phyloP scores from a whole-genome alignment of 805 yeast species.

The Ogataea siamensis region DNA sequence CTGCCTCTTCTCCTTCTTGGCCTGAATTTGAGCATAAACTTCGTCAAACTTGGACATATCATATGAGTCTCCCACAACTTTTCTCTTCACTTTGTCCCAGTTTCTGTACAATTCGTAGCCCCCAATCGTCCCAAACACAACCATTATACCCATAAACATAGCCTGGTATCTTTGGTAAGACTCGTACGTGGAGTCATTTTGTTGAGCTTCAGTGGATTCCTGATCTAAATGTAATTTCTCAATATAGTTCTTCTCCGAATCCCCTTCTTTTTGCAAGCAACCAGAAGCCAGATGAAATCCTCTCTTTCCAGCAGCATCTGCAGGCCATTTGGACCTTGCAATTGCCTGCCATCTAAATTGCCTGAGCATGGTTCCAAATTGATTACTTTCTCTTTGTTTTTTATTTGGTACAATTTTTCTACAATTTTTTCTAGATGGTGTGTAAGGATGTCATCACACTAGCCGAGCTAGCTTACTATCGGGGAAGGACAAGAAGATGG shows the following conservation, averaged over 20 bases:
- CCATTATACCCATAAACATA: conserved; percentile 39
- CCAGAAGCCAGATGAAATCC: background rate
- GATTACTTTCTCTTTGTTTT: conserved; percentile 5
- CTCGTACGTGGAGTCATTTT: conserved; percentile 34
- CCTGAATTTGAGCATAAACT: conserved; percentile 34
- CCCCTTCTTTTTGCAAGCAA: background rate
- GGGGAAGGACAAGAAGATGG: no score
- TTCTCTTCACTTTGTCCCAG: conserved; percentile 39
- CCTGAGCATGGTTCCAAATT: conserved; percentile 1
- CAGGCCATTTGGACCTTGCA: background rate
- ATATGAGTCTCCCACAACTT: conserved; percentile 32
- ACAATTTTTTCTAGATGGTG: background rate
- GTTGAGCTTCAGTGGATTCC: conserved; percentile 8
- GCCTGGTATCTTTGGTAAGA: conserved; percentile 45
- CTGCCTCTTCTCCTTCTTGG: conserved; percentile 22
- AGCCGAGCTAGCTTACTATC: no score
- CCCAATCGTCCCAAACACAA: conserved; percentile 40
- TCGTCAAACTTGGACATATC: conserved; percentile 39
- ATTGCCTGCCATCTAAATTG: background rate
- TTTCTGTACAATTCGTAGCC: conserved; percentile 41
- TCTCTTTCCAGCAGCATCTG: no score
- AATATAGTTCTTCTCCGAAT: background rate
- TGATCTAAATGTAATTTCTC: conserved; percentile 2
- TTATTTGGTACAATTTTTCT: conserved; percentile 2
- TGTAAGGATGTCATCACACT: conserved; percentile 10